These are phyloP conservation scores for Coemansia sp. DNA, from an alignment of 192 early-diverging fungal species.

Conservation along the genomic window DNA sequence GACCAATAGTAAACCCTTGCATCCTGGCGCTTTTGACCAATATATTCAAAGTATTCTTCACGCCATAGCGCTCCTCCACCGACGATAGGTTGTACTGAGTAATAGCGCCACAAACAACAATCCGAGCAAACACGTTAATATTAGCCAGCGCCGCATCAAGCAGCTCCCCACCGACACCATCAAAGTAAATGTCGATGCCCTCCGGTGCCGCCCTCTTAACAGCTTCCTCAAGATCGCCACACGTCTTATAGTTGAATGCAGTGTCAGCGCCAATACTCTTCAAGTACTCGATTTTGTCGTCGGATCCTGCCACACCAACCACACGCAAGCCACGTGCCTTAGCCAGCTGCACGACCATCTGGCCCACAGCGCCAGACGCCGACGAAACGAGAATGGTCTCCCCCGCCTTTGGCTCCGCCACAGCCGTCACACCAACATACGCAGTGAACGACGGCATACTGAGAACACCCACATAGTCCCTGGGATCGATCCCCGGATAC, in stretches of 20 bases:
- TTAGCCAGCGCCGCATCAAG: conserved; percentile 71
- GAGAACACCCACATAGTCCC: conserved; percentile 62
- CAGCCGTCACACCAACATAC: conserved; percentile 61
- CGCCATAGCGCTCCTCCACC: conserved; percentile 46
- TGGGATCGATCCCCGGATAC: conserved; percentile 50
- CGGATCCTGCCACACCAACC: conserved; percentile 79
- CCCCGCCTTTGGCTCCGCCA: conserved; percentile 73
- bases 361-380: conserved; percentile 76
- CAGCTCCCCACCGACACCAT: conserved; percentile 79
- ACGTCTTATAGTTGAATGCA: conserved; percentile 92
- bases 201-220: conserved; percentile 68
- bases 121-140: conserved; percentile 64
- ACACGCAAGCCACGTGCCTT: conserved; percentile 73
- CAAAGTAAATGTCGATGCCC: conserved; percentile 87
- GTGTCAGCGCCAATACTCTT: conserved; percentile 73
- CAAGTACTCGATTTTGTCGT: conserved; percentile 80
- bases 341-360: conserved; percentile 77
- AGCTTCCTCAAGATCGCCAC: conserved; percentile 36
- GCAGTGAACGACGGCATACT: conserved; percentile 84
- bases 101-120: conserved; percentile 72
- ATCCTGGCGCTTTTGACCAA: conserved; percentile 60
- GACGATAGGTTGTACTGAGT: conserved; percentile 65
- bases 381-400: conserved; percentile 83
- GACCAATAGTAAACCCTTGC: conserved; percentile 66
- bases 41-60: conserved; percentile 61